Base-by-base conservation (phyloP, 805 yeast species). In the Candida sphagnicola region DNA sequence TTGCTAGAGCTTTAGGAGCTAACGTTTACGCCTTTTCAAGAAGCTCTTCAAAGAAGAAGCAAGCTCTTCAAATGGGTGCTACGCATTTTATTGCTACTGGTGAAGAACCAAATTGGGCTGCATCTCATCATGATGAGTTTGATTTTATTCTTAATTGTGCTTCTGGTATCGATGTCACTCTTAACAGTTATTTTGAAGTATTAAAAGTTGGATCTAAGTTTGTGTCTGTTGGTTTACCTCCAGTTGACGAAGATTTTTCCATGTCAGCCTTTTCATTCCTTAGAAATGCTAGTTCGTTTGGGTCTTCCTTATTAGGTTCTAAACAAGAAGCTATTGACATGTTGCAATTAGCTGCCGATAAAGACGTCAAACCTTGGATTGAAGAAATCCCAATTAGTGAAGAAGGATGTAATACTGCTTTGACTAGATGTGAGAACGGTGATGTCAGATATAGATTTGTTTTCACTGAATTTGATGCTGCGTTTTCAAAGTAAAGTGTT, bases 1-100 rank as follows among this genome's bases (percentile, higher is more conserved):
- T 74, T 46, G 79, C 84, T 25, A 65, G 64, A 44, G 85, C 83
- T 5, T 51, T 79, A 44, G 85, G 84, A 29, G 80, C 82, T 13
- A 78, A 75, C 11, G 66, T 67, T 34, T 19, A 24, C 29, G 78
- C 78, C 6, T 53, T 58, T 33, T 57, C 62, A 18, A 46, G 65
- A 40, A 42, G 53, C 35, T 35, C 47, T 18, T 19, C 49, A 31
- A 62, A 61, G 48, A 59, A 57, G 39, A 57, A 50, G 18, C 54
- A 58, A 6, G 57, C 60, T 15, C 16, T 44, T 21, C 47, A 52
- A 33, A 45, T 62, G 31, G 68, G 67, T 8, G 66, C 66, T 12
- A 50, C 53, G 39, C 46, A 44, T 4, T 54, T 48, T 18, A 39
- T 78, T 48, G 80, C 84, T 26, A 78, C 83, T 8, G 60, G 56